Evolutionary conservation across 805 yeast genomes (phyloP), one percentile per base, ranked within the genome.

Genomic region (Clavispora vitiphila): DNA sequence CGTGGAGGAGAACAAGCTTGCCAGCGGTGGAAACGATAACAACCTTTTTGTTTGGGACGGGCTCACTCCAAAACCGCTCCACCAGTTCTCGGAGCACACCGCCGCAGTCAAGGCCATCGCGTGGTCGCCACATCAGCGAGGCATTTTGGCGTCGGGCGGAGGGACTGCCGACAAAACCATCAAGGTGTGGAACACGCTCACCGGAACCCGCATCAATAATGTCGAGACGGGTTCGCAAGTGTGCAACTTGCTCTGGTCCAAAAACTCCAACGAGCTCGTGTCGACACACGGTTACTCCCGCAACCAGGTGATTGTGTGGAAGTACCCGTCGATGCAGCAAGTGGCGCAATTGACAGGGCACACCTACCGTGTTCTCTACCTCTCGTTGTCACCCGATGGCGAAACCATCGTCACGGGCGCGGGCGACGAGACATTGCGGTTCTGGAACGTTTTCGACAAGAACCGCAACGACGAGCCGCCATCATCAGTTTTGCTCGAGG

Each of bases 71-170:
- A 72, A 71, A 40, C 97, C 99, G 2, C 60, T 87, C 22, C 77
- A 81, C 56, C 81, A 73, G 44, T 84, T 89, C 53, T 70, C 74
- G 2, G 96, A 88, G 48, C 98, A 93, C 60, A 79, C 77, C 14
- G 97, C 98, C 1, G 99, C 99, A 0, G 95, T 93, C 3, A 93
- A 93, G 64, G 99, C 98, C 0, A 75, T 93, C 40, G 86, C 96
- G 2, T 93, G 99, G 99, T 86, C 95, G 1, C 98, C 99, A 2
- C 98, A 93, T 58, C 96, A 88, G 58, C 71, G 97, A 41, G 97
- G 98, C 1, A 74, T 90, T 3, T 62, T 93, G 41, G 98, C 98
- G 1, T 78, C 93, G 1, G 99, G 99, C 12, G 99, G 99, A 15
- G 99, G 99, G 27, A 89, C 98, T 0, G 90, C 95, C 1, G 99